These are phyloP conservation scores for Mycena venus DNA, from an alignment of 768 basidiomycete genomes.

Conservation along the genomic window DNA sequence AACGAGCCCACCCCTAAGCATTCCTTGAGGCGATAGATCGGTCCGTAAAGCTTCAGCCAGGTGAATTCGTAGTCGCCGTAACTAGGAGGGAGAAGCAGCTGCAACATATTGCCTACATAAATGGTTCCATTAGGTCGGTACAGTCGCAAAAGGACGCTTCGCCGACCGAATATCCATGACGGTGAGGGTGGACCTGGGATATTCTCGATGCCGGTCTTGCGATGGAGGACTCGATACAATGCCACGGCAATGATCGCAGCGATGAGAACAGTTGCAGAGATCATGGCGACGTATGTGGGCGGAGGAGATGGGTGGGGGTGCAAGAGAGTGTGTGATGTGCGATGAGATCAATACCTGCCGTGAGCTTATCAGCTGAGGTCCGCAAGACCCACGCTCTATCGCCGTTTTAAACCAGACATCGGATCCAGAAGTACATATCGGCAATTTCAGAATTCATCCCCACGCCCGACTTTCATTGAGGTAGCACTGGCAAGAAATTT, in stretches of 20 bases:
- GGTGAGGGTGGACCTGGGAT: background rate
- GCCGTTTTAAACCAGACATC: background rate
- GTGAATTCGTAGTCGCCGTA: conserved; percentile 1
- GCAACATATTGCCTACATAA: background rate
- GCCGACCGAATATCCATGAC: background rate
- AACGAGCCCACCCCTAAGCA: conserved; percentile 18
- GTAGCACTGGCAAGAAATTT: background rate
- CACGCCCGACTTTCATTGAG: background rate
- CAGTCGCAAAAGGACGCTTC: background rate
- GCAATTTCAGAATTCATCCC: background rate
- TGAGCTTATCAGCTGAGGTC: too few relatives aligned
- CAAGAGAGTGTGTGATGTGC: background rate
- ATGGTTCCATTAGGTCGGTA: background rate
- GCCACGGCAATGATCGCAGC: background rate
- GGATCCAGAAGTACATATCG: background rate
- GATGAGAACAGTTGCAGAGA: background rate
- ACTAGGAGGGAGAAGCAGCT: background rate
- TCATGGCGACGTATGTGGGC: background rate
- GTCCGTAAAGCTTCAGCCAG: background rate
- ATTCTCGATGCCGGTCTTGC: background rate
- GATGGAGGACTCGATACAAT: background rate
- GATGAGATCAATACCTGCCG: too few relatives aligned
- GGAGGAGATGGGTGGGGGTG: background rate
- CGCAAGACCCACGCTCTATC: too few relatives aligned
- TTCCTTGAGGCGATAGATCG: too few relatives aligned